These are phyloP conservation scores for Starmera quercuum DNA, from an alignment of 805 yeast species.

Conservation along the genomic window DNA sequence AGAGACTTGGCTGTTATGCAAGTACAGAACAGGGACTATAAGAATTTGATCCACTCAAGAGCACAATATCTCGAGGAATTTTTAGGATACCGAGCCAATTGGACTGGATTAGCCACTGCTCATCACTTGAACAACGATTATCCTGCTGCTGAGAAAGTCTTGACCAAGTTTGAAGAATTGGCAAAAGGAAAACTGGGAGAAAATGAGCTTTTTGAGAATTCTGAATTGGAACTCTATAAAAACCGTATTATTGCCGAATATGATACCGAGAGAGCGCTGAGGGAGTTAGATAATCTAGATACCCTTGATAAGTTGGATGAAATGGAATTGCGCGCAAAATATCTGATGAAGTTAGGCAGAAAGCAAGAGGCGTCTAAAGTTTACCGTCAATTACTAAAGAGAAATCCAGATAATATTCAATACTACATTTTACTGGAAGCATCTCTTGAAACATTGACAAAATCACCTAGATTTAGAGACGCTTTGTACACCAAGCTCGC, in stretches of 20 bases:
- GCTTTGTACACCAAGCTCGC: conserved; percentile 60
- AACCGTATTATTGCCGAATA: conserved; percentile 59
- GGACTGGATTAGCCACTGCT: conserved; percentile 86
- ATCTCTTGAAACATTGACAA: conserved; percentile 44
- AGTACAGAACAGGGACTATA: conserved; percentile 70
- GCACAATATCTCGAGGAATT: conserved; percentile 59
- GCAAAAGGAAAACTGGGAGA: conserved; percentile 62
- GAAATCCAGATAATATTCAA: conserved; percentile 74
- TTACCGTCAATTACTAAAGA: conserved; percentile 62
- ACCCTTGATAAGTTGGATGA: conserved; percentile 53
- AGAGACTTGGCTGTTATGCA: conserved; percentile 79
- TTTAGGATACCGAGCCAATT: conserved; percentile 81
- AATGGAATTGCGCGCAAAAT: conserved; percentile 60
- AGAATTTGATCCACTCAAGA: conserved; percentile 54
- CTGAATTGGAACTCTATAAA: conserved; percentile 73
- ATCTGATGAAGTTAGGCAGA: conserved; percentile 49
- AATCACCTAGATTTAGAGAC: conserved; percentile 41
- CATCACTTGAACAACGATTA: conserved; percentile 68
- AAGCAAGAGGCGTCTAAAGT: conserved; percentile 57
- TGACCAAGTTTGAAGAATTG: conserved; percentile 68
- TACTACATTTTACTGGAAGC: conserved; percentile 65
- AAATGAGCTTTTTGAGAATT: conserved; percentile 65
- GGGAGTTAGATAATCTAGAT: conserved; percentile 52
- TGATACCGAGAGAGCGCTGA: conserved; percentile 30
- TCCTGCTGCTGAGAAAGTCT: conserved; percentile 61